phyloP scores from a whole-genome alignment of 2,329 filamentous ascomycete species.

The Clathrospora elynae region DNA sequence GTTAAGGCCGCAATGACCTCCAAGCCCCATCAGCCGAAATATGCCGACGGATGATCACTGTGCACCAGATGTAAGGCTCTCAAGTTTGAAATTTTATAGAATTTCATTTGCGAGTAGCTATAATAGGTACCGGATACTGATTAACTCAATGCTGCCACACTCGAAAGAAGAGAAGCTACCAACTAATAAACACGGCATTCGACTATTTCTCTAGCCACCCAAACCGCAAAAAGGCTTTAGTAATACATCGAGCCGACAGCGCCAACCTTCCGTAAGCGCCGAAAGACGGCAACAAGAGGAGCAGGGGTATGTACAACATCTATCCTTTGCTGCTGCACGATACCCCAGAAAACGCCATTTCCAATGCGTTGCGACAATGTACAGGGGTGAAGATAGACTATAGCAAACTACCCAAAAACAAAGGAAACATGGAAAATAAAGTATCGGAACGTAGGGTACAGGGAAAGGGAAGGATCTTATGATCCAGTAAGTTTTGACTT shows the following conservation, averaged over 20 bases:
- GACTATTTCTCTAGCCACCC: slow-evolving; percentile 6
- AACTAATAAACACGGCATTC: not conserved
- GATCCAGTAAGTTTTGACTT: slow-evolving; percentile 13
- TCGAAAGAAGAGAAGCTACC: slow-evolving; percentile 10
- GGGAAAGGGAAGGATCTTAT: too few species aligned
- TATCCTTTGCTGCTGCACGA: not conserved
- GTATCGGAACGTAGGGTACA: too few species aligned
- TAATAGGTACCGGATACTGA: not conserved
- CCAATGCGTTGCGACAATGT: too few species aligned
- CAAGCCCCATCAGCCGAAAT: too few species aligned
- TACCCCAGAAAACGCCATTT: slow-evolving; percentile 2
- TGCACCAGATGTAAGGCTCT: too few species aligned
- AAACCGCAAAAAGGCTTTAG: slow-evolving; percentile 5
- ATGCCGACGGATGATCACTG: too few species aligned
- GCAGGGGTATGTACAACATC: slow-evolving; percentile 19
- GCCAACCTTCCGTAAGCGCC: too few species aligned
- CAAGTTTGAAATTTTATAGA: not conserved
- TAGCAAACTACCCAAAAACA: too few species aligned
- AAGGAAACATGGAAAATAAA: too few species aligned
- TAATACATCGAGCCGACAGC: slow-evolving; percentile 12
- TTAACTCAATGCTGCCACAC: slow-evolving; percentile 1
- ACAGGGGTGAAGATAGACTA: too few species aligned
- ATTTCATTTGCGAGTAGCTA: not conserved
- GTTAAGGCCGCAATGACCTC: too few species aligned
- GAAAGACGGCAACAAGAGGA: slow-evolving; percentile 2